Base-by-base conservation (phyloP, 345 rosid genomes). In the Ceriops tagal region DNA sequence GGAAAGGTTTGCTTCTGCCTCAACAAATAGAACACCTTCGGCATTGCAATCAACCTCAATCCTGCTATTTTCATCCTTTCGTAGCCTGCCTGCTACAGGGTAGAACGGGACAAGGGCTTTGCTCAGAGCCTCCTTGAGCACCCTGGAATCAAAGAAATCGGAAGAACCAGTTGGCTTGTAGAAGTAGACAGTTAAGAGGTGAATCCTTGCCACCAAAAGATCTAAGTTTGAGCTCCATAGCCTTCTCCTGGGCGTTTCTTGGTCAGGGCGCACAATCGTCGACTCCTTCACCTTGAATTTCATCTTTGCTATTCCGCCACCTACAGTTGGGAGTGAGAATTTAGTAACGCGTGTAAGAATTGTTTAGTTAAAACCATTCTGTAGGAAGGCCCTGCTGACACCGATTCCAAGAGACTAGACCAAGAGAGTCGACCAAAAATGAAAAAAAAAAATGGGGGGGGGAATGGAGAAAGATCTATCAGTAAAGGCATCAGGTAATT, bases 21-120 rank as follows among this genome's bases (percentile, higher is more conserved):
- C 79, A 4, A 73, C 10, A 5, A 77, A 76, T 18, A 70, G 16
- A 21, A 69, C 77, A 11, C 83, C 86, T 19, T 75, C 73, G 1
- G 65, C 73, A 8, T 80, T 78, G 31, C 87, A 80, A 20, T 46
- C 2, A 4, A 83, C 69, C 71, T 83, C 68, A 39, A 75, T 27
- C 19, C 87, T 65, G 0, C 80, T 81, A 20, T 65, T 53, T 8
- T 61, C 73, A 26, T 75, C 71, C 34, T 24, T 21, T 8, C 61
- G 75, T 9, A 80, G n/a, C 28, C 86, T 66, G 0, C 84, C 84
- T 1, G 82, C 86, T 15, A 69, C 60, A 0, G 83, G 83, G 43
- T 82, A 78, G 47, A 80, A 80, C 1, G 73, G 73, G 5, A 77
- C 86, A 0, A 80, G 74, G 65, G 61, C 69, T 11, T 68, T 24